These are phyloP conservation scores for Lactuca saligna DNA, from an alignment of 129 eudicot genomes.

Conservation along the genomic window DNA sequence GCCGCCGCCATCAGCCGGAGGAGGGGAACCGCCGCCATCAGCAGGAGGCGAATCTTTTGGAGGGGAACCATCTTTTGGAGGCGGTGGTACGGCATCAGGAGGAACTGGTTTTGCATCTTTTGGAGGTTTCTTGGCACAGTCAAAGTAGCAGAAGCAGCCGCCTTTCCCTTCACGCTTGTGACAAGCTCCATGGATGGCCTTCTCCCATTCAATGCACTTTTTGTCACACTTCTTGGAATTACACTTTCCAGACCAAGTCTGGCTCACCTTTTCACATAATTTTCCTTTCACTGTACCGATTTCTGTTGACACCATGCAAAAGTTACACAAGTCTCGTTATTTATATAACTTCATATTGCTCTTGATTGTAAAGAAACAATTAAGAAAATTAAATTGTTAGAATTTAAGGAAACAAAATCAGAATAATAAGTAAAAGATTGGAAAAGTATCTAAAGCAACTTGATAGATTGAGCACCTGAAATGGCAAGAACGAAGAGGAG, in stretches of 20 bases:
- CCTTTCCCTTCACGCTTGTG: neutral
- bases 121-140: neutral
- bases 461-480: slow-evolving; percentile 1
- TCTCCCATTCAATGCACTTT: slow-evolving; percentile 15
- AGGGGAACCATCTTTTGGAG: neutral
- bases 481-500: slow-evolving; percentile 8
- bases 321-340: neutral
- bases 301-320: neutral
- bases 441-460: neutral
- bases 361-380: neutral
- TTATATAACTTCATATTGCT: no score
- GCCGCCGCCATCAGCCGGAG: neutral
- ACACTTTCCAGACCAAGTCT: slow-evolving; percentile 16
- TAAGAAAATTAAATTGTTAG: neutral
- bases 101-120: neutral
- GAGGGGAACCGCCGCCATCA: neutral
- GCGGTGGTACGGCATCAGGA: slow-evolving; percentile 1
- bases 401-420: no score
- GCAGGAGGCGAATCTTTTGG: neutral
- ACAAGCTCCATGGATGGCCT: slow-evolving; percentile 20
- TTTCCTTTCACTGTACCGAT: neutral
- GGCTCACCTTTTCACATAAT: slow-evolving; percentile 20
- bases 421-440: neutral
- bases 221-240: slow-evolving; percentile 4
- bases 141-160: slow-evolving; percentile 9